Conservation (phyloP, 768 basidiomycete genomes). For the Pisolithus orientalis region DNA sequence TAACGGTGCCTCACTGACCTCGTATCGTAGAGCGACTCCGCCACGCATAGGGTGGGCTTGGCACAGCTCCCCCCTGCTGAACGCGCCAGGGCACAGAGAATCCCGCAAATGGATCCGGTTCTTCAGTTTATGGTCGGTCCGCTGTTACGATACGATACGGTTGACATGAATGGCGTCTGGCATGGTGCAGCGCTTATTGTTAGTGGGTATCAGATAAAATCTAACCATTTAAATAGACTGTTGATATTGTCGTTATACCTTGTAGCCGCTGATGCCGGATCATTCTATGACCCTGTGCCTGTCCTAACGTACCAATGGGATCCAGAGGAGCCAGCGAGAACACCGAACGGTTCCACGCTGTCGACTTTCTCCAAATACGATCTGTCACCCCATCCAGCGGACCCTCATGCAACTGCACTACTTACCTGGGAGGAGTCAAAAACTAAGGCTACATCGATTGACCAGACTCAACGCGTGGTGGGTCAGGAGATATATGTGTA, state of each 20-base stretch:
- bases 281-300: constrained; percentile 71
- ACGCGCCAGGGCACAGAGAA: constrained; percentile 50
- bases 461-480: constrained; percentile 37
- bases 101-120: constrained; percentile 71
- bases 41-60: constrained; percentile 28
- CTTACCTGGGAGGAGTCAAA: constrained; percentile 13
- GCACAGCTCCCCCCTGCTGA: constrained; percentile 56
- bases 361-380: constrained; percentile 37
- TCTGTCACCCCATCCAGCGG: constrained; percentile 68
- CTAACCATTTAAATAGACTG: background rate
- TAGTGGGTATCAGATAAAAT: constrained; percentile 43
- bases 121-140: constrained; percentile 92
- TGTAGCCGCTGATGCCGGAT: constrained; percentile 71
- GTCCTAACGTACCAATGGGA: constrained; percentile 70
- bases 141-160: constrained; percentile 84
- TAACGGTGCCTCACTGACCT: background rate
- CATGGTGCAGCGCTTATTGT: constrained; percentile 85
- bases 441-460: constrained; percentile 9
- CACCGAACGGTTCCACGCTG: constrained; percentile 11
- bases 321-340: constrained; percentile 34
- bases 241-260: background rate
- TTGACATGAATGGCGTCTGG: constrained; percentile 75
- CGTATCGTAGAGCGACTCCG: constrained; percentile 7
- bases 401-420: constrained; percentile 50
- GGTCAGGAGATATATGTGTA: constrained; percentile 77